Conservation (phyloP, 2,329 filamentous ascomycete genomes). For the Gliomastix tumulicola region DNA sequence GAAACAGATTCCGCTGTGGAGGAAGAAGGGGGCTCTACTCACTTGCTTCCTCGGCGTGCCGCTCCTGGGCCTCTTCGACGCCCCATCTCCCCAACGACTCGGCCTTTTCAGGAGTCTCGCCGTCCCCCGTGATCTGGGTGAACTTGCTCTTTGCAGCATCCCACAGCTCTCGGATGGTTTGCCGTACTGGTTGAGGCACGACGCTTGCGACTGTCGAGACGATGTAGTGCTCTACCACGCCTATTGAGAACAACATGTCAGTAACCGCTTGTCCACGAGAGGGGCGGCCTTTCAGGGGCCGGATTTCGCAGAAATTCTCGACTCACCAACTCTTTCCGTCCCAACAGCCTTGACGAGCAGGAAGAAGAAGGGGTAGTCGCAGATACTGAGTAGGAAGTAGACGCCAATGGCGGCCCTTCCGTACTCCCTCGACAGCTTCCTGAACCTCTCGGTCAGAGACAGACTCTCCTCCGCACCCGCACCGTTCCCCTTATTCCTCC, state of each 20-base stretch:
- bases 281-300: too few relatives aligned
- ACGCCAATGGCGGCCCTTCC: conserved; percentile 92
- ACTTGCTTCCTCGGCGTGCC: conserved; percentile 65
- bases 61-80: conserved; percentile 55
- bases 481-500: conserved; percentile 14
- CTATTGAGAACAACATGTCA: conserved; percentile 23
- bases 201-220: conserved; percentile 50
- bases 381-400: conserved; percentile 72
- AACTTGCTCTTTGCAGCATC: conserved; percentile 37
- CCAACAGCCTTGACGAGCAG: conserved; percentile 76
- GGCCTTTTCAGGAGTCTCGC: conserved; percentile 32
- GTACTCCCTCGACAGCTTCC: conserved; percentile 84
- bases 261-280: too few relatives aligned
- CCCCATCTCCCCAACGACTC: conserved; percentile 49
- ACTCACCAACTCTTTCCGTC: conserved; percentile 73
- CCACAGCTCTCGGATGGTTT: conserved; percentile 43
- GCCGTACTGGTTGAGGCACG: conserved; percentile 53
- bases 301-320: too few relatives aligned
- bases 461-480: conserved; percentile 18
- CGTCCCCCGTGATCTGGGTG: too few relatives aligned
- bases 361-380: conserved; percentile 96
- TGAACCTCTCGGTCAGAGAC: conserved; percentile 64
- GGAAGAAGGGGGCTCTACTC: conserved; percentile 32
- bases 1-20: too few relatives aligned
- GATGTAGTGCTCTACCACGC: conserved; percentile 59